Conservation (phyloP, 1,284 basidiomycete genomes). For the Gastroboletus turbinatus region DNA sequence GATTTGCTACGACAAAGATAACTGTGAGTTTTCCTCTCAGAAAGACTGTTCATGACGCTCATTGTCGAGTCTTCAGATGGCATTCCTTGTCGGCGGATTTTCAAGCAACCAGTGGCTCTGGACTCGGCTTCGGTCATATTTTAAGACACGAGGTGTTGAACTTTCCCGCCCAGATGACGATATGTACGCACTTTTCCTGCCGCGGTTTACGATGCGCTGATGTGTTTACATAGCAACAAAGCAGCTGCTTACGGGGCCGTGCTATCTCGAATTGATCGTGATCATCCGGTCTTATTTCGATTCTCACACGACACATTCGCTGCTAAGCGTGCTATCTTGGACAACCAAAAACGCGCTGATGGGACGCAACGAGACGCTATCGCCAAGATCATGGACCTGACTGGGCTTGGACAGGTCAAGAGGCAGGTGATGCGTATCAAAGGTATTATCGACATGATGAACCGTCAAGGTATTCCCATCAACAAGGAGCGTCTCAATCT, state of each 20-base stretch:
- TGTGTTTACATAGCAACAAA: not conserved
- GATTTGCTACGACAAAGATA: not conserved
- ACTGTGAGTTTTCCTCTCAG: not conserved
- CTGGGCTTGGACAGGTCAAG: not conserved
- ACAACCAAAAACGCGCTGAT: not conserved
- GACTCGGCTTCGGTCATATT: not conserved
- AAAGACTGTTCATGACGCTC: not conserved
- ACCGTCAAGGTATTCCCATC: conserved; percentile 43
- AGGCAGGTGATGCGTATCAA: not conserved
- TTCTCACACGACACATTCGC: not conserved
- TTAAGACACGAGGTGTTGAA: not conserved
- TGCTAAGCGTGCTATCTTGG: not conserved
- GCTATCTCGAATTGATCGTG: not conserved
- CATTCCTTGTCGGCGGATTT: not conserved
- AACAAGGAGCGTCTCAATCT: conserved; percentile 52
- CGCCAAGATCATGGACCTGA: not conserved
- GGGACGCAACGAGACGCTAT: not conserved
- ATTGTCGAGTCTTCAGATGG: not conserved
- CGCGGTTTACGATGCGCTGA: not conserved
- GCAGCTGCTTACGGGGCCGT: not conserved
- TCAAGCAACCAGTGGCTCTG: not conserved
- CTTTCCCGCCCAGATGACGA: not conserved
- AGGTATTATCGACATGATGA: conserved; percentile 40
- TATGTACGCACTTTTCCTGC: not conserved
- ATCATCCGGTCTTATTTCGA: not conserved